These are phyloP conservation scores for Chimonanthus praecox DNA, from an alignment of 164 flowering plant species.

Conservation along the genomic window DNA sequence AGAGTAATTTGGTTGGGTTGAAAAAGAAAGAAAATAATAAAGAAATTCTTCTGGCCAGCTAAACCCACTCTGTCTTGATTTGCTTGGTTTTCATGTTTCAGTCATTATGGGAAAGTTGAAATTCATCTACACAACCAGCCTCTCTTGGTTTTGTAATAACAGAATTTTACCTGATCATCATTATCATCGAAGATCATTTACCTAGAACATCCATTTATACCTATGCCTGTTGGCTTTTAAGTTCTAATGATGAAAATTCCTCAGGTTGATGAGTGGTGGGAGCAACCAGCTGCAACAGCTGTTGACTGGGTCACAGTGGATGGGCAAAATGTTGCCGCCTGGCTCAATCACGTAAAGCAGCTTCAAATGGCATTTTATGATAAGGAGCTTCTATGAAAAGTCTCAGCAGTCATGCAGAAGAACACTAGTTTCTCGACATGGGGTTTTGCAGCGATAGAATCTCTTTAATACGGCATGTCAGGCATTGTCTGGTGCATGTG, in stretches of 20 bases:
- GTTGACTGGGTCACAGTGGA: slow-evolving; percentile 95
- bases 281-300: slow-evolving; percentile 91
- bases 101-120: too few species aligned
- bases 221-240: too few species aligned
- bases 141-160: too few species aligned
- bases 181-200: too few species aligned
- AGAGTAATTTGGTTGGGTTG: too few species aligned
- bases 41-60: too few species aligned
- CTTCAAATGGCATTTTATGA: slow-evolving; percentile 80
- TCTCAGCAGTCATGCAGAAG: background rate
- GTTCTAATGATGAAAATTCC: background rate
- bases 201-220: too few species aligned
- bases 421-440: background rate
- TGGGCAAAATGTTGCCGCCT: slow-evolving; percentile 83
- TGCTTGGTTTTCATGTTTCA: too few species aligned
- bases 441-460: background rate
- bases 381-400: slow-evolving; percentile 41
- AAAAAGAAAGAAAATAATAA: too few species aligned
- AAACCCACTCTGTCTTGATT: too few species aligned
- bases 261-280: slow-evolving; percentile 99
- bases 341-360: slow-evolving; percentile 93
- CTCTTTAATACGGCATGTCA: background rate
- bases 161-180: too few species aligned
- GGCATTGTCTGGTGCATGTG: background rate
- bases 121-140: too few species aligned